Percentiles rank a stretch among this genome's conserved stretches.
phyloP scores from a whole-genome alignment of 2,329 filamentous ascomycete genomes.

The Aureobasidium zeae region DNA sequence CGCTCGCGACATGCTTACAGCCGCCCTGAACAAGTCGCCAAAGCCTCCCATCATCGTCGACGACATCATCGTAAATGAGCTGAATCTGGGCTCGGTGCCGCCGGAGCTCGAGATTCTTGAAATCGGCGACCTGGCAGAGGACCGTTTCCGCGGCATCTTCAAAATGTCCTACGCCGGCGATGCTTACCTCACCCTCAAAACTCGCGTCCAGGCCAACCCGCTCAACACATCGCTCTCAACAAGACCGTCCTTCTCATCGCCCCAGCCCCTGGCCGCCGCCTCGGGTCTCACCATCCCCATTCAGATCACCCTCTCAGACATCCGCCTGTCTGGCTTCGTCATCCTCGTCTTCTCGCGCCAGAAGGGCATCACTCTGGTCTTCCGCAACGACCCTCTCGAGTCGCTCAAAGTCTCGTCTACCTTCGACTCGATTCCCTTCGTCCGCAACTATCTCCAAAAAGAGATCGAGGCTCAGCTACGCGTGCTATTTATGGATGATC shows the following conservation, averaged over 20 bases:
- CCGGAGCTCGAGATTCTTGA: slow-evolving; percentile 95
- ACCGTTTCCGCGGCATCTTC: slow-evolving; percentile 95
- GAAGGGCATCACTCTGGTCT: slow-evolving; percentile 92
- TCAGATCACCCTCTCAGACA: slow-evolving; percentile 91
- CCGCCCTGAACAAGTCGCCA: slow-evolving; percentile 91
- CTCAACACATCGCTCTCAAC: slow-evolving; percentile 91
- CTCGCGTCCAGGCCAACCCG: slow-evolving; percentile 93
- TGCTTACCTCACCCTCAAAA: slow-evolving; percentile 89
- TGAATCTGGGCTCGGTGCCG: slow-evolving; percentile 90
- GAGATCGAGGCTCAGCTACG: slow-evolving; percentile 91
- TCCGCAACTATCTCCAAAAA: slow-evolving; percentile 90
- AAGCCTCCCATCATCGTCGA: slow-evolving; percentile 99
- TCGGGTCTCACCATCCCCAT: slow-evolving; percentile 94
- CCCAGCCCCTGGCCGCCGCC: slow-evolving; percentile 80
- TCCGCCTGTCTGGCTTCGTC: slow-evolving; percentile 92
- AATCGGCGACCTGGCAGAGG: slow-evolving; percentile 93
- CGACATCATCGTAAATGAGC: slow-evolving; percentile 95
- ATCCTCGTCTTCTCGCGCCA: slow-evolving; percentile 96
- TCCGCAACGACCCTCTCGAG: slow-evolving; percentile 94
- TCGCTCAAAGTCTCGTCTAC: slow-evolving; percentile 97
- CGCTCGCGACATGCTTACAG: slow-evolving; percentile 87
- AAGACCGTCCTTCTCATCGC: slow-evolving; percentile 83
- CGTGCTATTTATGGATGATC: slow-evolving; percentile 92
- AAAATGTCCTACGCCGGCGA: slow-evolving; percentile 98
- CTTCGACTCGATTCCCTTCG: slow-evolving; percentile 97